A percentile compares a stretch with the other conserved stretches of the same genome.
Evolutionary conservation across 2,329 filamentous ascomycete genomes (phyloP).

Genomic region (Arthroderma uncinatum): DNA sequence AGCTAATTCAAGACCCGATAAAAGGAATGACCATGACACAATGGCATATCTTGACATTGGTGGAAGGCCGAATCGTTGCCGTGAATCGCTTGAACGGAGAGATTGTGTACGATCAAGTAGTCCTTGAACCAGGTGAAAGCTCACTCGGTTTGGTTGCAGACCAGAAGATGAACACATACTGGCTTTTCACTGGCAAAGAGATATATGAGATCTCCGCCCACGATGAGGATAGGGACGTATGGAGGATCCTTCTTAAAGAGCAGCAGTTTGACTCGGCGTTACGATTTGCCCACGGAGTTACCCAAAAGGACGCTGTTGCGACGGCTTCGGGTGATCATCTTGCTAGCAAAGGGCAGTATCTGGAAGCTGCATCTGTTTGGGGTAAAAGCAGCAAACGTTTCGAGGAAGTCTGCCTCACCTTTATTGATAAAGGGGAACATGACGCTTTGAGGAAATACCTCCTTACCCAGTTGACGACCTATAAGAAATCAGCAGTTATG

Average conservation of each 20-base stretch:
- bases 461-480: constrained; percentile 65
- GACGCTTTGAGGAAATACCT: constrained; percentile 88
- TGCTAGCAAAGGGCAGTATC: constrained; percentile 66
- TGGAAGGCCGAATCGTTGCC: constrained; percentile 72
- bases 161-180: constrained; percentile 90
- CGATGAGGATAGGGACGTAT: constrained; percentile 84
- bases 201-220: constrained; percentile 89
- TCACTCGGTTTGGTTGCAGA: constrained; percentile 80
- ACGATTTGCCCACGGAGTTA: constrained; percentile 65
- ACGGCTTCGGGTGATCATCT: constrained; percentile 86
- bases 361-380: constrained; percentile 80
- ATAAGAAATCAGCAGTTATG: constrained; percentile 78
- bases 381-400: constrained; percentile 95
- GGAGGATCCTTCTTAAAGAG: constrained; percentile 81
- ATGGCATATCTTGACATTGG: constrained; percentile 79
- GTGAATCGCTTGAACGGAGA: constrained; percentile 78
- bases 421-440: constrained; percentile 81
- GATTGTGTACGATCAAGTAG: constrained; percentile 75
- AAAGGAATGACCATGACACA: constrained; percentile 76
- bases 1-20: constrained; percentile 58
- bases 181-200: constrained; percentile 82
- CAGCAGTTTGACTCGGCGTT: constrained; percentile 83
- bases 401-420: constrained; percentile 81
- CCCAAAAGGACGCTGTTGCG: constrained; percentile 82
- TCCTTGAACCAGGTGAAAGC: constrained; percentile 68